phyloP scores from a whole-genome alignment of 257 asterid species.

The Eustoma russellianum region DNA sequence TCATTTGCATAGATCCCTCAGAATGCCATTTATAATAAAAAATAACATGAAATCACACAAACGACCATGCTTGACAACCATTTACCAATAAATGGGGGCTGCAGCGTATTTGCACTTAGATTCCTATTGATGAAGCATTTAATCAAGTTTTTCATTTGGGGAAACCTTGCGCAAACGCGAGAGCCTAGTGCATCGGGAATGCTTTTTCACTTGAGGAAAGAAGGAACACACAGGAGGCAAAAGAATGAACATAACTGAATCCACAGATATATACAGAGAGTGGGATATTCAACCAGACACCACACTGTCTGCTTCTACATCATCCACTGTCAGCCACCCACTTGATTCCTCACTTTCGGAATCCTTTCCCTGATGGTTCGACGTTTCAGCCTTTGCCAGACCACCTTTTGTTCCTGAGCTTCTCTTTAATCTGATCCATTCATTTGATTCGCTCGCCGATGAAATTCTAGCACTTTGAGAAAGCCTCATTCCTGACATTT shows the following conservation, averaged over 20 bases:
- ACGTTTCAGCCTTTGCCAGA: slow-evolving; percentile 20
- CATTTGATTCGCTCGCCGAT: slow-evolving; percentile 28
- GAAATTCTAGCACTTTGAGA: slow-evolving; percentile 22
- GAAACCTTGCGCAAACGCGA: no score
- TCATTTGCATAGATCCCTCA: no score
- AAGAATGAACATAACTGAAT: slow-evolving; percentile 1
- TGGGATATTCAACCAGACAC: slow-evolving; percentile 23
- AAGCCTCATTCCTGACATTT: slow-evolving; percentile 14
- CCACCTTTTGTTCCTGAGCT: slow-evolving; percentile 19
- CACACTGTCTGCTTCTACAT: slow-evolving; percentile 45
- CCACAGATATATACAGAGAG: slow-evolving; percentile 20
- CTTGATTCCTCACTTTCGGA: slow-evolving; percentile 70
- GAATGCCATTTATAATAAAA: no score
- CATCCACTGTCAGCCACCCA: slow-evolving; percentile 71
- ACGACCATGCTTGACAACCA: no score
- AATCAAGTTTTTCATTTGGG: not conserved
- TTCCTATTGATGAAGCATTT: slow-evolving; percentile 1
- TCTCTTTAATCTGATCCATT: slow-evolving; percentile 45
- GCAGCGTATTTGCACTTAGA: not conserved
- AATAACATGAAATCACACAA: no score
- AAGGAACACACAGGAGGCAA: not conserved
- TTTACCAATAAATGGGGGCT: no score
- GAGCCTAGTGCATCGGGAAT: no score
- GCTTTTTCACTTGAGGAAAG: no score
- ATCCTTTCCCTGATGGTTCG: slow-evolving; percentile 35